Conservation (phyloP, 441 rosid species). For the Brassica balearica region DNA sequence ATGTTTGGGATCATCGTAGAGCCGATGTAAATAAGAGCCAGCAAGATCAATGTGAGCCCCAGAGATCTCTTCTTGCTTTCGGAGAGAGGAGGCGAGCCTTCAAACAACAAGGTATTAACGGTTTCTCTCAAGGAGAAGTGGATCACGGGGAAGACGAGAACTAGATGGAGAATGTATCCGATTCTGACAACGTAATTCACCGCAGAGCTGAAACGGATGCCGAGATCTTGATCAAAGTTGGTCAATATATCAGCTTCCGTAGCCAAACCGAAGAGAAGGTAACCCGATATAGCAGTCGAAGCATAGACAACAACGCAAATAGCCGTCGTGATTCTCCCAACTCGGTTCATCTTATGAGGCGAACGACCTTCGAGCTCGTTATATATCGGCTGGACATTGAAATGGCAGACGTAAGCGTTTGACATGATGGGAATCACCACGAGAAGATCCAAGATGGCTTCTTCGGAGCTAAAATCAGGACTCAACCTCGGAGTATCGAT, state of each 20-base stretch:
- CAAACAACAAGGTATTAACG: conserved; percentile 69
- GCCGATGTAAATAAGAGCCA: conserved; percentile 69
- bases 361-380: conserved; percentile 88
- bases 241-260: conserved; percentile 84
- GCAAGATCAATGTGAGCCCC: conserved; percentile 62
- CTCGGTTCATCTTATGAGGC: conserved; percentile 81
- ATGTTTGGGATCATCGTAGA: conserved; percentile 94
- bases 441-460: conserved; percentile 77
- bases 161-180: conserved; percentile 86
- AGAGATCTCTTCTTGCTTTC: conserved; percentile 83
- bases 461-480: conserved; percentile 76
- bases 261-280: conserved; percentile 78
- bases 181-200: conserved; percentile 83
- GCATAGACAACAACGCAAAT: conserved; percentile 74
- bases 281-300: conserved; percentile 86
- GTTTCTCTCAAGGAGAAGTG: conserved; percentile 90
- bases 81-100: conserved; percentile 69
- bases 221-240: conserved; percentile 84
- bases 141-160: conserved; percentile 94
- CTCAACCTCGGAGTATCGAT: conserved; percentile 70
- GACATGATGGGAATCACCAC: conserved; percentile 92
- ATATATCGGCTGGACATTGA: conserved; percentile 89
- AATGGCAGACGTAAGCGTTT: conserved; percentile 90
- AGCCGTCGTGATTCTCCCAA: conserved; percentile 79
- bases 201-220: conserved; percentile 76